Evolutionary conservation across 2,329 filamentous ascomycete genomes (phyloP).

Genomic region (Microsporum ferrugineum): DNA sequence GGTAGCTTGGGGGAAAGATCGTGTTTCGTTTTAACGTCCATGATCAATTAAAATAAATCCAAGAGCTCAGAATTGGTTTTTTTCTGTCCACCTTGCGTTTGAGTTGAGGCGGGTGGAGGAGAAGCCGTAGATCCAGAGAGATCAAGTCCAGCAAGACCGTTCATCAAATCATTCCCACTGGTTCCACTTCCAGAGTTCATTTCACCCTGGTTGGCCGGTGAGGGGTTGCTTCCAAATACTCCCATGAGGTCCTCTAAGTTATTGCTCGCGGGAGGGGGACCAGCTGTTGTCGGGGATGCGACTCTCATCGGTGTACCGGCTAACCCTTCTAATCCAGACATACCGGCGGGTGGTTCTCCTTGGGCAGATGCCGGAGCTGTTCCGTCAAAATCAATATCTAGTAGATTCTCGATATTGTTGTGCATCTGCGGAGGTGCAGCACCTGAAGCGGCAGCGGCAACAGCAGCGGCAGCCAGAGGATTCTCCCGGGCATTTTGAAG

Average conservation of each 20-base stretch:
- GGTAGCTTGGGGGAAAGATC: neutral
- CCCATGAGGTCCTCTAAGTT: conserved; percentile 76
- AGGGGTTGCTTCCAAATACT: conserved; percentile 42
- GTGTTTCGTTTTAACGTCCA: neutral
- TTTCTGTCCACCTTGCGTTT: conserved; percentile 21
- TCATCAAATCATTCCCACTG: conserved; percentile 50
- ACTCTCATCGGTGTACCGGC: conserved; percentile 47
- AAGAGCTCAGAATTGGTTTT: conserved; percentile 47
- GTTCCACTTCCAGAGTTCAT: conserved; percentile 24
- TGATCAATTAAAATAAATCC: conserved; percentile 39
- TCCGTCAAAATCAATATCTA: conserved; percentile 94
- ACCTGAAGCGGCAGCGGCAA: conserved; percentile 49
- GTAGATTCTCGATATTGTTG: conserved; percentile 81
- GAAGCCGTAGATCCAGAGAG: conserved; percentile 44
- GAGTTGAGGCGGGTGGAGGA: conserved; percentile 17
- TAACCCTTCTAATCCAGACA: conserved; percentile 51
- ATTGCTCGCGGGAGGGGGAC: conserved; percentile 32
- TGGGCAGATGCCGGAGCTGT: conserved; percentile 80
- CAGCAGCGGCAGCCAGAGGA: conserved; percentile 76
- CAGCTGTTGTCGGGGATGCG: conserved; percentile 32
- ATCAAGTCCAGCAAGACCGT: conserved; percentile 73
- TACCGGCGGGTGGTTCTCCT: conserved; percentile 47
- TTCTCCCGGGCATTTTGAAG: conserved; percentile 85
- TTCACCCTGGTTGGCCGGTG: conserved; percentile 14
- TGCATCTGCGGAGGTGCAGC: conserved; percentile 45